Percentiles rank a stretch among this genome's conserved stretches.
Evolutionary conservation across 805 yeast genomes (phyloP).

Genomic region (Groenewaldozyma salmanticensis): DNA sequence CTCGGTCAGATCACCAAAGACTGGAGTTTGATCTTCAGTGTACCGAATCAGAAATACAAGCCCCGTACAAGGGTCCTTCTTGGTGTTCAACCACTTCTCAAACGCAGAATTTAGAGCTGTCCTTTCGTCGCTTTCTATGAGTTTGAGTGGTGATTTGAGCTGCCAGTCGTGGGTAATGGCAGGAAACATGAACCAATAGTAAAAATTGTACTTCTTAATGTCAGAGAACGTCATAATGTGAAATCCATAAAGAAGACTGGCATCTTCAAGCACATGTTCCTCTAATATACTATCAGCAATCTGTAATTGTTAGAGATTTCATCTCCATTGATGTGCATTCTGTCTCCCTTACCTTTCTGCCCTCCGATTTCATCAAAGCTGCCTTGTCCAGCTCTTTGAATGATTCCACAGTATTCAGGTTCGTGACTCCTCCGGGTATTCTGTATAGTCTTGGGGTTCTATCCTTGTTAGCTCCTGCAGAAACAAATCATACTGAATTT

Average conservation of each 20-base stretch:
- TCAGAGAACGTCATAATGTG: slow-evolving; percentile 68
- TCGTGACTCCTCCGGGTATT: slow-evolving; percentile 37
- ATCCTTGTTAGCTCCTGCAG: too few relatives aligned
- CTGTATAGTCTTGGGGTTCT: slow-evolving; percentile 20
- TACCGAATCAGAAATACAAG: slow-evolving; percentile 23
- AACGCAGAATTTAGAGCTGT: slow-evolving; percentile 4
- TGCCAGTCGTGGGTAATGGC: slow-evolving; percentile 46
- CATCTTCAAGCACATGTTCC: slow-evolving; percentile 30
- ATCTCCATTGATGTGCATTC: neutral
- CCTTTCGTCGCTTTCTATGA: neutral
- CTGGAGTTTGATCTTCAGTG: slow-evolving; percentile 8
- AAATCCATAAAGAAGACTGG: slow-evolving; percentile 36
- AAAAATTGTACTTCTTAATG: slow-evolving; percentile 76
- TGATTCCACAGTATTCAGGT: slow-evolving; percentile 78
- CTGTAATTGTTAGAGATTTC: slow-evolving; percentile 3
- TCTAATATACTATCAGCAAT: slow-evolving; percentile 26
- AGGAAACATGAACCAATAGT: slow-evolving; percentile 87
- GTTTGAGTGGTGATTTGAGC: neutral
- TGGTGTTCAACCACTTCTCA: slow-evolving; percentile 8
- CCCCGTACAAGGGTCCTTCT: slow-evolving; percentile 17
- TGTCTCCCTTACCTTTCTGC: slow-evolving; percentile 12
- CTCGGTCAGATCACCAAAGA: slow-evolving; percentile 11
- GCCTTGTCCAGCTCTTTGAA: slow-evolving; percentile 64
- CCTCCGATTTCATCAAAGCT: slow-evolving; percentile 39
- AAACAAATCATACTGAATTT: too few relatives aligned